phyloP scores from a whole-genome alignment of 192 early-diverging fungal species.

The Globomyces pollinis-pini region DNA sequence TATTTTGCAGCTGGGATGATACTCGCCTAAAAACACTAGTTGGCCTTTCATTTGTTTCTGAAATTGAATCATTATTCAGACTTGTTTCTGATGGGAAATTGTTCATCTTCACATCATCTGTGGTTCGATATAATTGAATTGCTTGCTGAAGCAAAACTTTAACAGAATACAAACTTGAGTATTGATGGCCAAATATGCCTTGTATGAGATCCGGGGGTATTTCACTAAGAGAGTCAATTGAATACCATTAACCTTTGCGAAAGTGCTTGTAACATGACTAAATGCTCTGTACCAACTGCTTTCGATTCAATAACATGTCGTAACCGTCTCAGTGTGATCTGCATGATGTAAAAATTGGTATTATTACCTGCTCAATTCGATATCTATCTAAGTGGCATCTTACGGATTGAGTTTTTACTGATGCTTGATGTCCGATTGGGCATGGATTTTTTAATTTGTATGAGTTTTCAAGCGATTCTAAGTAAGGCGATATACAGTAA shows the following conservation, averaged over 20 bases:
- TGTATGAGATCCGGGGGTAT: background rate
- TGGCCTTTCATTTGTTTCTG: too few species aligned
- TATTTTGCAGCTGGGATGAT: background rate
- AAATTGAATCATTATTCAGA: too few species aligned
- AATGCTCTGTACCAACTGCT: background rate
- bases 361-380: background rate
- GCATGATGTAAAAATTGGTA: background rate
- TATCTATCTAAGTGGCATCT: background rate
- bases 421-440: background rate
- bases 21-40: too few species aligned
- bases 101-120: too few species aligned
- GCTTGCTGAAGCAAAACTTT: background rate
- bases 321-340: constrained; percentile 4
- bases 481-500: too few species aligned
- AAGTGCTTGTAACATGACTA: background rate
- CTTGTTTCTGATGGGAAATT: too few species aligned
- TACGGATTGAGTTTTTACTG: background rate
- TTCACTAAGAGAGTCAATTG: background rate
- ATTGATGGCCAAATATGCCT: background rate
- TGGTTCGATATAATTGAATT: too few species aligned
- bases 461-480: background rate
- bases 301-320: background rate
- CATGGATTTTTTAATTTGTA: background rate
- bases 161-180: background rate
- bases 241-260: background rate